A percentile compares a stretch with the other conserved stretches of the same genome.
Evolutionary conservation across 2,329 filamentous ascomycete species (phyloP).

Genomic region (Exophiala sp.): DNA sequence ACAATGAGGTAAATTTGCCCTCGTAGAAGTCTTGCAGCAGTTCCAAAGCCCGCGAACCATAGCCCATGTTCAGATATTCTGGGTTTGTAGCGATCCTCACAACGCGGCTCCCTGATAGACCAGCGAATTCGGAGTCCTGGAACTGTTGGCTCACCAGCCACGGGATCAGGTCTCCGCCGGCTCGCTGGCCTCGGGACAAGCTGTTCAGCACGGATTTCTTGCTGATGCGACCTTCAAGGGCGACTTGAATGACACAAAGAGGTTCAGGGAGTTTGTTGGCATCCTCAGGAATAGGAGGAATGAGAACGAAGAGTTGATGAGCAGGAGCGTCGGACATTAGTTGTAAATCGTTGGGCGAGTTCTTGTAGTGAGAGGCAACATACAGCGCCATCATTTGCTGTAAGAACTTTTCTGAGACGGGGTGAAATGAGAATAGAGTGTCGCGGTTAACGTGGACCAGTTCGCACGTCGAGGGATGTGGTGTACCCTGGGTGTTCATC

Average conservation of each 20-base stretch:
- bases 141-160: constrained; percentile 98
- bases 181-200: constrained; percentile 81
- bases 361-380: constrained; percentile 97
- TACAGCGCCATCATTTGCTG: constrained; percentile 98
- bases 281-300: constrained; percentile 76
- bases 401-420: constrained; percentile 92
- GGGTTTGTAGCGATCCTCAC: constrained; percentile 96
- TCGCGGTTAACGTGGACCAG: constrained; percentile 93
- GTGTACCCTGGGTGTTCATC: constrained; percentile 70
- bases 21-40: constrained; percentile 91
- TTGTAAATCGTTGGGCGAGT: constrained; percentile 95
- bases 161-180: constrained; percentile 89
- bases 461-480: constrained; percentile 87
- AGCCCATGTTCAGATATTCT: constrained; percentile 88
- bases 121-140: constrained; percentile 94
- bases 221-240: constrained; percentile 92
- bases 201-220: constrained; percentile 86
- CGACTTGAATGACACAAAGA: constrained; percentile 89
- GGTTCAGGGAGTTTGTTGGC: constrained; percentile 82
- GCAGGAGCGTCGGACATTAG: constrained; percentile 97
- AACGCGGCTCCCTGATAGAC: constrained; percentile 83
- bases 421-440: constrained; percentile 96
- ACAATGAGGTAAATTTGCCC: constrained; percentile 81
- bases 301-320: constrained; percentile 91
- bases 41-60: constrained; percentile 82